Base-by-base conservation (phyloP, 2,329 filamentous ascomycete genomes). In the Aspergillus quadrilineatus region DNA sequence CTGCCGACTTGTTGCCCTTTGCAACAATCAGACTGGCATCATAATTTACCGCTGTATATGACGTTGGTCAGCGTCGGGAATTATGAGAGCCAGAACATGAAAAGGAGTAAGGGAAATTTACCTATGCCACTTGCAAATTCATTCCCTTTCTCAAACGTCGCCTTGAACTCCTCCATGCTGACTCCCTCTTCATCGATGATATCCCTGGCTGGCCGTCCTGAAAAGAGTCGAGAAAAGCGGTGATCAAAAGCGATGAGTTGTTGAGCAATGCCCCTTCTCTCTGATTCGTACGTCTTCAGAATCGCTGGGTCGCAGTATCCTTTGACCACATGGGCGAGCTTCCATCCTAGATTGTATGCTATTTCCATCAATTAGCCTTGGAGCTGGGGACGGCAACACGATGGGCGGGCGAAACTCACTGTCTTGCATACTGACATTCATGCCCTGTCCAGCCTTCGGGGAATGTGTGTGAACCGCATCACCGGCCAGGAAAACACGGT, bases 401-500 rank as follows among this genome's bases (percentile, higher is more conserved):
- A 17, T 1, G 17, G 32, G 32, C 32, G 2, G 12, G 32, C 12
- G 4, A 36, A 8, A 36, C 32, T 36, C 12, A 36, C 32, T 42
- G 17, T 42, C 39, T 17, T 15, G 14, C 39, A 42, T 42, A 15
- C 14, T 15, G 14, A 42, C 39, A 26, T 42, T 42, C 39, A 42
- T 42, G 2, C 39, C 39, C 15, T 42, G 39, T 8, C 39, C 39
- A 15, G 39, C 39, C 39, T 42, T 42, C 9, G 39, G 39, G 14
- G 39, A 42, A 36, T 81, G 79, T 1, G 79, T 83, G 62, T 80
- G 79, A 1, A 83, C 82, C 1, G 85, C 87, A 69, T 89, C 88
- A 2, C 88, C 88, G 0, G 86, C 85, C 4, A 90, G 77, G 67
- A 92, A 91, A 8, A 92, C 78, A 4, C 86, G 79, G 26, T 82